These are phyloP conservation scores for Epichloe coenophiala DNA, from an alignment of 2,329 filamentous ascomycete genomes.

Conservation along the genomic window DNA sequence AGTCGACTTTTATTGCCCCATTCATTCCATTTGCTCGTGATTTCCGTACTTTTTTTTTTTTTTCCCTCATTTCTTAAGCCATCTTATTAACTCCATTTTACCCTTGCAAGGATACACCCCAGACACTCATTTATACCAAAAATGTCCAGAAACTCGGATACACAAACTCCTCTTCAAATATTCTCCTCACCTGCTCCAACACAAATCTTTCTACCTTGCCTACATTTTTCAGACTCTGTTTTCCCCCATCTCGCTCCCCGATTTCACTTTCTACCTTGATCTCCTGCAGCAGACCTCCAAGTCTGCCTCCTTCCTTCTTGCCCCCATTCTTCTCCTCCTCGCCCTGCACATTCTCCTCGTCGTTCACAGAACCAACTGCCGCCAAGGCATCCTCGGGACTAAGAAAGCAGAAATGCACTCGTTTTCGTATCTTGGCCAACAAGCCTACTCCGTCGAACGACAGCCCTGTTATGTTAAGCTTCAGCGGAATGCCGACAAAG, in stretches of 20 bases:
- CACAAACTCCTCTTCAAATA: conserved; percentile 97
- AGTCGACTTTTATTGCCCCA: not conserved
- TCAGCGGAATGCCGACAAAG: conserved; percentile 90
- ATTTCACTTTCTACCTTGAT: conserved; percentile 97
- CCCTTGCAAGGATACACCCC: not conserved
- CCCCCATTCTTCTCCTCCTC: conserved; percentile 7
- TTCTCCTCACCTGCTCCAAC: conserved; percentile 85
- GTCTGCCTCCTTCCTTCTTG: conserved; percentile 19
- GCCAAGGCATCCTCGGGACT: conserved; percentile 81
- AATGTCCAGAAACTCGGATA: conserved; percentile 99
- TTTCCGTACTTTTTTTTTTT: not conserved
- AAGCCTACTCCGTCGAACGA: conserved; percentile 93
- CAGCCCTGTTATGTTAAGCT: conserved; percentile 86
- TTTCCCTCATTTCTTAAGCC: not conserved
- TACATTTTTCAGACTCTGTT: conserved; percentile 94
- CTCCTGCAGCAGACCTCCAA: conserved; percentile 75
- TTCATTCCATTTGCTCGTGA: not conserved
- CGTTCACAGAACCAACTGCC: conserved; percentile 41
- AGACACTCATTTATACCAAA: conserved; percentile 46
- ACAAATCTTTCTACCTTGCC: conserved; percentile 98
- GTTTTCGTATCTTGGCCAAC: conserved; percentile 76
- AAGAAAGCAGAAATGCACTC: conserved; percentile 88
- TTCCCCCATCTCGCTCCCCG: conserved; percentile 82
- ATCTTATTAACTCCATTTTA: no score
- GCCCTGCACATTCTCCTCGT: conserved; percentile 13